phyloP scores from a whole-genome alignment of 768 basidiomycete genomes.

The Phlebiopsis gigantea region DNA sequence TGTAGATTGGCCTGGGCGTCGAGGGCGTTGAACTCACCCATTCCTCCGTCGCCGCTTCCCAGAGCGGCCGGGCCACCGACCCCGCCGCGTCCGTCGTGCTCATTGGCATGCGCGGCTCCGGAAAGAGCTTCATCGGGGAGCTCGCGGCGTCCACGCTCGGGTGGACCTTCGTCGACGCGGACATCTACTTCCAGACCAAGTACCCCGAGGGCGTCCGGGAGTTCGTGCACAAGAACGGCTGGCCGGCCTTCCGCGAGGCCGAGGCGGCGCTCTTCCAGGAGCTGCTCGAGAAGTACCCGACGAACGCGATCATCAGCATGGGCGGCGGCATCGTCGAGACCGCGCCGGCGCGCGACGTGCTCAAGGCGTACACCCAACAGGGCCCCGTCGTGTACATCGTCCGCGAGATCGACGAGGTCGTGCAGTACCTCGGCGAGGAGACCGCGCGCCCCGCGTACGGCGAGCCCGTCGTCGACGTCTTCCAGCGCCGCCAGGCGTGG shows the following conservation, averaged over 20 bases:
- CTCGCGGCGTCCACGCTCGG: constrained; percentile 69
- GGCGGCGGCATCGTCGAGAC: constrained; percentile 96
- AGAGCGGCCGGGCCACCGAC: constrained; percentile 32
- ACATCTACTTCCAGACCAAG: constrained; percentile 66
- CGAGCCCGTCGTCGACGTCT: constrained; percentile 83
- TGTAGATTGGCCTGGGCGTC: constrained; percentile 82
- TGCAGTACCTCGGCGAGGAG: constrained; percentile 74
- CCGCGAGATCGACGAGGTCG: constrained; percentile 75
- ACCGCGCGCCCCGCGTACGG: constrained; percentile 82
- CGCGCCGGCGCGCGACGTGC: constrained; percentile 60
- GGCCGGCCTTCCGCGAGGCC: constrained; percentile 83
- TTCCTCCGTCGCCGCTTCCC: constrained; percentile 35
- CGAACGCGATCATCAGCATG: constrained; percentile 76
- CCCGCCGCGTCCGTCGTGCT: constrained; percentile 61
- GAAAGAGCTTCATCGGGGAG: constrained; percentile 85
- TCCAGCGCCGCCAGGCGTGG: constrained; percentile 78
- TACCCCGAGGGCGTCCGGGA: constrained; percentile 58
- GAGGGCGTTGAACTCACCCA: constrained; percentile 74
- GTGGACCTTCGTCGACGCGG: constrained; percentile 82
- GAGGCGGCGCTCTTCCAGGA: constrained; percentile 69
- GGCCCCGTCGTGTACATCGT: constrained; percentile 84
- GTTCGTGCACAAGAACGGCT: constrained; percentile 79
- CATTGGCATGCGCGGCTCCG: constrained; percentile 95
- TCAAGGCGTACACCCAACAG: constrained; percentile 57
- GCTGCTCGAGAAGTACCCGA: constrained; percentile 50